Base-by-base conservation (phyloP, 2,329 filamentous ascomycete species). In the Neofusicoccum umdonicola region DNA sequence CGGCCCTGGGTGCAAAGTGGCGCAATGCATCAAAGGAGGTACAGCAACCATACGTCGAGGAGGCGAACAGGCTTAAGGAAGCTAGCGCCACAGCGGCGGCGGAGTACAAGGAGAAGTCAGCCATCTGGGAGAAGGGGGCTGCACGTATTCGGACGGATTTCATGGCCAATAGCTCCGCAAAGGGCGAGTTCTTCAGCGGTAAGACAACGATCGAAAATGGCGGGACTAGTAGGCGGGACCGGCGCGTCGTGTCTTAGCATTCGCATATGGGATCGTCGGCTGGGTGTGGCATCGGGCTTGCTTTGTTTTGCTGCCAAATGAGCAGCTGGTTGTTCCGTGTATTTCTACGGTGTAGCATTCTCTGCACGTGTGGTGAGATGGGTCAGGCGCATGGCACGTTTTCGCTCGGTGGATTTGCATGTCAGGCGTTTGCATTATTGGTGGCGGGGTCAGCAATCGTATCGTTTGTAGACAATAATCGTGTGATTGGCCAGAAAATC, bases 1-100 rank as follows among this genome's bases (percentile, higher is more conserved):
- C 88, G 58, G 92, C 93, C 74, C 87, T 95, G 9, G 93, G 93
- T 34, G 89, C 90, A 73, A 93, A 95, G 88, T 99, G 95, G 95
- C 91, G 90, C 70, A 90, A 91, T 57, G 88, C 91, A 0, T 78
- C 83, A 1, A 82, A 87, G 5, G 90, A 90, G 50, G 85, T 88
- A 69, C 91, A 90, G 72, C 84, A 85, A 73, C 93, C 93, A 0
- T 98, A 91, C 72, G 85, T 93, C 56, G 88, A 92, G 34, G 84
- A 89, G 74, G 91, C 90, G 3, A 84, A 88, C 63, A 83, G 84
- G 61, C 89, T 92, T 69, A 93, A 93, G 74, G 82, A 84, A 65
- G 81, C 78, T 1, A 90, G 93, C 69, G 81, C 81, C 34, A 81
- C 82, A 42, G 83, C 84, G 6, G 73, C 90, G 62, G 82, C 81